Evolutionary conservation across 257 asterid species (phyloP).

Genomic region (Knoxia roxburghii): DNA sequence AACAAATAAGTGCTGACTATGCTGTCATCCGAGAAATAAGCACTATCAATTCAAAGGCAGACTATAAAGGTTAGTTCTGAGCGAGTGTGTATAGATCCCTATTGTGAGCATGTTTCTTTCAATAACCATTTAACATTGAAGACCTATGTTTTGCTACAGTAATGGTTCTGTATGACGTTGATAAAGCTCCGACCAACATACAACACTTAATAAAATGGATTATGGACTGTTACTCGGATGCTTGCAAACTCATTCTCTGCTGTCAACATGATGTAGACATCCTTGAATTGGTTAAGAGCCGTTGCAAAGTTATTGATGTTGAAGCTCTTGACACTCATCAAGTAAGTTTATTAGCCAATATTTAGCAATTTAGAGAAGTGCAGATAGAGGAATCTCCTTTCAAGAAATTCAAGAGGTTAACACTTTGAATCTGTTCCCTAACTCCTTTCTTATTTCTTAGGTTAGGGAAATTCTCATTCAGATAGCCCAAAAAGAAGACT

Average conservation of each 20-base stretch:
- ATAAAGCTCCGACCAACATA: slow-evolving; percentile 71
- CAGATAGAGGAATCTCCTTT: background rate
- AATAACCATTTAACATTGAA: background rate
- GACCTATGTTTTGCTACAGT: slow-evolving; percentile 30
- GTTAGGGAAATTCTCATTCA: slow-evolving; percentile 71
- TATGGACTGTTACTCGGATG: slow-evolving; percentile 78
- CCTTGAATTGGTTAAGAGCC: slow-evolving; percentile 58
- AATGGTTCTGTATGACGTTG: slow-evolving; percentile 66
- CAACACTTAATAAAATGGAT: slow-evolving; percentile 81
- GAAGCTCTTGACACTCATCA: slow-evolving; percentile 64
- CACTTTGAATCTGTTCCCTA: slow-evolving; percentile 2
- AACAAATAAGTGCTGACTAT: slow-evolving; percentile 53
- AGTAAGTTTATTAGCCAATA: slow-evolving; percentile 31
- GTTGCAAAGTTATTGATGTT: slow-evolving; percentile 52
- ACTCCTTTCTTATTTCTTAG: slow-evolving; percentile 23
- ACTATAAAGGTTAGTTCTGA: slow-evolving; percentile 51
- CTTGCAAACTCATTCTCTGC: slow-evolving; percentile 69
- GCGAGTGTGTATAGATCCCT: background rate
- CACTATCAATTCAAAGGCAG: slow-evolving; percentile 37
- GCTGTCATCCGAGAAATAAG: slow-evolving; percentile 67
- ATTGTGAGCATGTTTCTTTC: slow-evolving; percentile 2
- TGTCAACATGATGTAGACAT: slow-evolving; percentile 66
- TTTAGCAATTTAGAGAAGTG: background rate
- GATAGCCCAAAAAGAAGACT: slow-evolving; percentile 67
- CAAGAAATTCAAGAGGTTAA: background rate